Conservation (phyloP, 2,329 filamentous ascomycete genomes). For the Xylariales sp. region DNA sequence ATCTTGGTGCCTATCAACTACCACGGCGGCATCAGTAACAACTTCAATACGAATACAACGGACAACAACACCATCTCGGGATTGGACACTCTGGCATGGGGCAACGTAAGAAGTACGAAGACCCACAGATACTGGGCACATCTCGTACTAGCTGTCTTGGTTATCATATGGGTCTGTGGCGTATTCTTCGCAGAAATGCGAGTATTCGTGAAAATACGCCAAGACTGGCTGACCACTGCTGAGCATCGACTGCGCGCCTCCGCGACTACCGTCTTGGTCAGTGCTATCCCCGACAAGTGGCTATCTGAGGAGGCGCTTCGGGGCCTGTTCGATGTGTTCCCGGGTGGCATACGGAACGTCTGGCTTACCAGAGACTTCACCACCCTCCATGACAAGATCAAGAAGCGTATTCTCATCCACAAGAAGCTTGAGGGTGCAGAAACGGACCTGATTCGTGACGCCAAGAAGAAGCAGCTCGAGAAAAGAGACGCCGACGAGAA, state of each 20-base stretch:
- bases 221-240: slow-evolving; percentile 90
- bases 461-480: slow-evolving; percentile 76
- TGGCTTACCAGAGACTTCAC: slow-evolving; percentile 94
- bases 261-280: slow-evolving; percentile 91
- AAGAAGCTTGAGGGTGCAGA: slow-evolving; percentile 72
- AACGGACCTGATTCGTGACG: slow-evolving; percentile 74
- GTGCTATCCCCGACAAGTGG: slow-evolving; percentile 87
- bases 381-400: slow-evolving; percentile 77
- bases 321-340: slow-evolving; percentile 90
- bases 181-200: slow-evolving; percentile 83
- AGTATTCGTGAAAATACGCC: slow-evolving; percentile 86
- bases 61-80: slow-evolving; percentile 44
- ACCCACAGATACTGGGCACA: slow-evolving; percentile 78
- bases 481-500: slow-evolving; percentile 60
- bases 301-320: slow-evolving; percentile 75
- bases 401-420: slow-evolving; percentile 67
- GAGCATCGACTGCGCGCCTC: slow-evolving; percentile 91
- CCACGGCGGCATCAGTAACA: slow-evolving; percentile 60
- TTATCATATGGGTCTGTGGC: slow-evolving; percentile 79
- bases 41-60: slow-evolving; percentile 33
- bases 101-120: slow-evolving; percentile 68
- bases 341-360: slow-evolving; percentile 88
- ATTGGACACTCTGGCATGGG: slow-evolving; percentile 80
- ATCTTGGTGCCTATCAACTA: slow-evolving; percentile 84
- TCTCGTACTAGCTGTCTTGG: slow-evolving; percentile 69